Conservation (phyloP, 2,329 filamentous ascomycete genomes). For the Microsporum ferrugineum region DNA sequence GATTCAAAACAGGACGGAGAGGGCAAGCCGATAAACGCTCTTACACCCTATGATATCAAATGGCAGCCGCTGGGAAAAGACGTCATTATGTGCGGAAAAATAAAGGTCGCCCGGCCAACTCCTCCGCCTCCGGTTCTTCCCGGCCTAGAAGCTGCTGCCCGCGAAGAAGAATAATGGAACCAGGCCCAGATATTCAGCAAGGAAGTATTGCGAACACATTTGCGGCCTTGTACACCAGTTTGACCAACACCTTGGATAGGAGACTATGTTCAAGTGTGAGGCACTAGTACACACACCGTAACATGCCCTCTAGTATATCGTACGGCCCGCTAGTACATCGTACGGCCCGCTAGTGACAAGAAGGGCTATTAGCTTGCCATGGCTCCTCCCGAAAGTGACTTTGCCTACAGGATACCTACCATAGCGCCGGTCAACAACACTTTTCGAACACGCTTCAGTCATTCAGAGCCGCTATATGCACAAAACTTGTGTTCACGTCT, state of each 20-base stretch:
- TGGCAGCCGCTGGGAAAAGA: slow-evolving; percentile 77
- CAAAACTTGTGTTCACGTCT: neutral
- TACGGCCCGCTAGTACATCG: too few species aligned
- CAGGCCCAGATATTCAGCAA: neutral
- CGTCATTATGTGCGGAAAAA: slow-evolving; percentile 64
- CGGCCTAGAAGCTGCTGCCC: slow-evolving; percentile 15
- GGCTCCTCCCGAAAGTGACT: too few species aligned
- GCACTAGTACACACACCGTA: too few species aligned
- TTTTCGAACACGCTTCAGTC: slow-evolving; percentile 30
- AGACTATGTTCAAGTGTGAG: too few species aligned
- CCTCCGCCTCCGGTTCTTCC: slow-evolving; percentile 11
- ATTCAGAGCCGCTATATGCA: slow-evolving; percentile 7
- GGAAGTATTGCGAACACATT: slow-evolving; percentile 15
- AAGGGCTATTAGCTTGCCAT: too few species aligned
- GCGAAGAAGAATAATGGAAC: slow-evolving; percentile 4
- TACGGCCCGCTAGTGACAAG: too few species aligned
- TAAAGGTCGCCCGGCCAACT: slow-evolving; percentile 23
- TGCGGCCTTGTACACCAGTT: neutral
- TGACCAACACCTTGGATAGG: slow-evolving; percentile 15
- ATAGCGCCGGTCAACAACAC: slow-evolving; percentile 27
- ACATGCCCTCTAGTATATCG: too few species aligned
- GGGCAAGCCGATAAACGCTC: slow-evolving; percentile 47
- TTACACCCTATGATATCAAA: slow-evolving; percentile 53
- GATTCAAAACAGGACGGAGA: slow-evolving; percentile 42
- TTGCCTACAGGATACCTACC: too few species aligned